A percentile compares a stretch with the other conserved stretches of the same genome.
phyloP scores from a whole-genome alignment of 345 rosid genomes.

The Populus simonii region DNA sequence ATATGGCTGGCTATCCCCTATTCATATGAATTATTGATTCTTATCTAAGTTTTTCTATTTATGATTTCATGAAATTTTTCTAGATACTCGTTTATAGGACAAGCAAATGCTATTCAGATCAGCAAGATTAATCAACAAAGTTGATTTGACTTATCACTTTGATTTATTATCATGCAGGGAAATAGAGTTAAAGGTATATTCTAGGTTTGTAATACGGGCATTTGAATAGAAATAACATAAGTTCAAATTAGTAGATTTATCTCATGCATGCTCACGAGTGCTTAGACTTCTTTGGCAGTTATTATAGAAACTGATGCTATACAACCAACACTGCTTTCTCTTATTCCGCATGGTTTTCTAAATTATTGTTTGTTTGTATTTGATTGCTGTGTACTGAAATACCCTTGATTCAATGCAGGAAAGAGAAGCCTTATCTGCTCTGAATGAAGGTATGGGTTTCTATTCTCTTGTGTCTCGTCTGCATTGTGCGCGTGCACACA shows the following conservation, averaged over 20 bases:
- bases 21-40: too few species aligned
- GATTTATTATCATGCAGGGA: too few species aligned
- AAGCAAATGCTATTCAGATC: neutral
- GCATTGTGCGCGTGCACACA: neutral
- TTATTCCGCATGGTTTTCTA: neutral
- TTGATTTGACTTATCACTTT: neutral
- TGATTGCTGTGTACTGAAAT: neutral
- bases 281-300: neutral
- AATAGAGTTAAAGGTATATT: too few species aligned
- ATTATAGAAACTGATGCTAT: neutral
- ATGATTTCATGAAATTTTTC: neutral
- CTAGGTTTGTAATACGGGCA: neutral
- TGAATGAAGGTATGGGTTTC: constrained; percentile 60
- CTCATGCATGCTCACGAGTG: neutral
- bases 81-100: neutral
- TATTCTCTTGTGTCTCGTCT: neutral
- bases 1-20: neutral
- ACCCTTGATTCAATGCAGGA: constrained; percentile 45
- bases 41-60: too few species aligned
- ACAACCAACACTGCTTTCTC: neutral
- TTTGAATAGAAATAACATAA: too few species aligned
- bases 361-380: neutral
- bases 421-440: constrained; percentile 52
- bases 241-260: neutral
- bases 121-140: neutral